phyloP scores from a whole-genome alignment of 441 rosid genomes.

The Adansonia grandidieri region DNA sequence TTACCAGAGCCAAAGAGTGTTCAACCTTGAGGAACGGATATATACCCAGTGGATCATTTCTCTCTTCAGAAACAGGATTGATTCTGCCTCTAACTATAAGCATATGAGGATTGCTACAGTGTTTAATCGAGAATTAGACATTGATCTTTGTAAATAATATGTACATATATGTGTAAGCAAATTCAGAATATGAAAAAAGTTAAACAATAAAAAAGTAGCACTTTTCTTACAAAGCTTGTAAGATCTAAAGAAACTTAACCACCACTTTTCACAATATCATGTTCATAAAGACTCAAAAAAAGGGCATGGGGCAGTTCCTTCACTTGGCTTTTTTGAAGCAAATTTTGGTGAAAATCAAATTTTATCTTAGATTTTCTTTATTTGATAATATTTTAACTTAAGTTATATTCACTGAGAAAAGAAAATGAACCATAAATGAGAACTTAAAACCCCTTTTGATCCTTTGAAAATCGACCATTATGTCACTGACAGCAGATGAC shows the following conservation, averaged over 20 bases:
- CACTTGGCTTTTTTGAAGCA: not conserved
- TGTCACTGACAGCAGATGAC: conserved; percentile 16
- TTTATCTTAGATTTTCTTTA: not conserved
- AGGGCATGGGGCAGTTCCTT: not conserved
- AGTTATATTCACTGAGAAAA: conserved; percentile 6
- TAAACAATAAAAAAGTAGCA: not conserved
- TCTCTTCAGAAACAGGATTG: conserved; percentile 15
- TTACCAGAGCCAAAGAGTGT: conserved; percentile 43
- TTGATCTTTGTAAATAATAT: not conserved
- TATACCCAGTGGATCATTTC: conserved; percentile 37
- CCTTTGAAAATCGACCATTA: not conserved
- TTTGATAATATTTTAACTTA: no score
- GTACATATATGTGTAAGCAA: not conserved
- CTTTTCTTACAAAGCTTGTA: conserved; percentile 3
- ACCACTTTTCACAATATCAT: not conserved
- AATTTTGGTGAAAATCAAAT: not conserved
- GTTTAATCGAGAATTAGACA: conserved; percentile 2
- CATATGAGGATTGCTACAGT: conserved; percentile 39
- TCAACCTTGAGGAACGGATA: conserved; percentile 35
- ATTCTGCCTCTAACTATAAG: conserved; percentile 35
- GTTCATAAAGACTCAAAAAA: not conserved
- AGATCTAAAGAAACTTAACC: no score
- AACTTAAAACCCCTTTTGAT: not conserved
- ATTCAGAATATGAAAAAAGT: not conserved
- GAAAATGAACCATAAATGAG: conserved; percentile 1